Base-by-base conservation (phyloP, 495 filamentous ascomycete species). In the Penicillium cataractarum region DNA sequence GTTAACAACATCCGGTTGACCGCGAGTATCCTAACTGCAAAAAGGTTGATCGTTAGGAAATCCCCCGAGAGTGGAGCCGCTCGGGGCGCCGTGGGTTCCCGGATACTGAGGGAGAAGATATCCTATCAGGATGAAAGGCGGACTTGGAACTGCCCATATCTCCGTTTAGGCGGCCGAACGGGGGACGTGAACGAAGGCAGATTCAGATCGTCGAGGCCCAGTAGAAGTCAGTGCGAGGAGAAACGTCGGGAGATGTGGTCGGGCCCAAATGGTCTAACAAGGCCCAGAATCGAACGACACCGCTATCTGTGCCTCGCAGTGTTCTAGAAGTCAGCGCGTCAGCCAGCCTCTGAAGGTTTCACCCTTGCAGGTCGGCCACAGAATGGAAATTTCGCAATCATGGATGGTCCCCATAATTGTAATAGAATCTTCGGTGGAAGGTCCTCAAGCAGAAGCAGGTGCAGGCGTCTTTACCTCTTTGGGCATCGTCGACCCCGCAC, bases 31-130 rank as follows among this genome's bases (percentile, higher is more conserved):
- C 33, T 53, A 24, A 32, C 52, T 44, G 49, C 49, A 60, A 56
- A 37, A 57, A 39, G 44, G 24, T 12, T 50, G 32, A 51, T 56
- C 9, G 62, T 46, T n/a, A 46, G 58, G 50, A 60, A 64, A 57
- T 59, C 48, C 56, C 62, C 62, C 58, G 52, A 60, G 33, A 60
- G 61, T 67, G 67, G 58, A 62, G 49, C 59, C 59, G 27, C 33
- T 59, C 33, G 48, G 22, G 42, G 51, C 51, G 24, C 33, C 29
- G 21, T 57, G 26, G 44, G 42, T 37, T 42, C 52, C 42, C 60
- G 33, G 40, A 19, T 27, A 1, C 37, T 44, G 40, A 40, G 46
- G 12, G 27, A 39, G 24, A 60, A 54, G 42, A 40, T 57, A 21
- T 35, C 29, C 46, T 50, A 49, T 49, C 46, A 49, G 24, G 9